phyloP scores from a whole-genome alignment of 352 stramenopile species.

The Phytopythium ostracodes region DNA sequence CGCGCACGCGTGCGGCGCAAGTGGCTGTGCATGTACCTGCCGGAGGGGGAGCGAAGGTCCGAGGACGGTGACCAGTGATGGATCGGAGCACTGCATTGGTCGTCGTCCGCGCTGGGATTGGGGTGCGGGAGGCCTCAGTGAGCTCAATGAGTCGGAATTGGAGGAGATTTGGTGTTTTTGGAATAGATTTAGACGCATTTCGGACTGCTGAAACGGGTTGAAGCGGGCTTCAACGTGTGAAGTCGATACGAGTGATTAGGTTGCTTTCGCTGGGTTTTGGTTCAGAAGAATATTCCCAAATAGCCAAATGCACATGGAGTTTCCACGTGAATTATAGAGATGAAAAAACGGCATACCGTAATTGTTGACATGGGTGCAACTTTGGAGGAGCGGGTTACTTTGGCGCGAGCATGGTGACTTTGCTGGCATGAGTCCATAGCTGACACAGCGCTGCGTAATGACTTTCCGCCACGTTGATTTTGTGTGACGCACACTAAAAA shows the following conservation, averaged over 20 bases:
- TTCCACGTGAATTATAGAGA: too few species aligned
- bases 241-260: too few species aligned
- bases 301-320: too few species aligned
- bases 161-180: not conserved
- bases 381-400: too few species aligned
- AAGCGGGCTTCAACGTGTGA: not conserved
- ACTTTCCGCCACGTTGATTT: not conserved
- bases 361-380: too few species aligned
- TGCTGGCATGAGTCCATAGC: too few species aligned
- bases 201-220: not conserved
- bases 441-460: not conserved
- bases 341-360: too few species aligned
- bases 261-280: too few species aligned
- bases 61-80: not conserved
- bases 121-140: not conserved
- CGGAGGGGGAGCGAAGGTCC: not conserved
- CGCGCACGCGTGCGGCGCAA: conserved; percentile 22
- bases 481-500: not conserved
- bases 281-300: too few species aligned
- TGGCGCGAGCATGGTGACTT: too few species aligned
- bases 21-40: conserved; percentile 38
- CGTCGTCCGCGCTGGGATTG: too few species aligned
- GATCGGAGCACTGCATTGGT: too few species aligned
- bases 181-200: conserved; percentile 1
- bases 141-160: not conserved